Evolutionary conservation across 257 asterid genomes (phyloP).

Genomic region (Eucommia ulmoides): DNA sequence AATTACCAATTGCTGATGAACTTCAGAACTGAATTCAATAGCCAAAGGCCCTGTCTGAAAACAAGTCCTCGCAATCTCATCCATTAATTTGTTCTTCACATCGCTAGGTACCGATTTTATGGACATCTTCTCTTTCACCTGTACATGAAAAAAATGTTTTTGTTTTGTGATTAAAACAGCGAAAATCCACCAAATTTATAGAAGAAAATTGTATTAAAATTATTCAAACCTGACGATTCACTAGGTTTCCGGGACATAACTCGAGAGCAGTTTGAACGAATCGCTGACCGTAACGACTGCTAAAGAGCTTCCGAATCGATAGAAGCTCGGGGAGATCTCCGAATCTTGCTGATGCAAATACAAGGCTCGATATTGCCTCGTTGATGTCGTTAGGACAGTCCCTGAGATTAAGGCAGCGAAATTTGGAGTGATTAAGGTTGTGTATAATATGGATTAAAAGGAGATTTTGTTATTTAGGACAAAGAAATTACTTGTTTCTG

Average conservation of each 20-base stretch:
- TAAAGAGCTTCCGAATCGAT: constrained; percentile 43
- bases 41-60: constrained; percentile 33
- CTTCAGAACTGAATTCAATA: constrained; percentile 35
- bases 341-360: constrained; percentile 72
- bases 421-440: no score
- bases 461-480: no score
- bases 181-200: no score
- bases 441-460: no score
- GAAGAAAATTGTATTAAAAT: background rate
- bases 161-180: background rate
- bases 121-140: constrained; percentile 37
- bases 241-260: constrained; percentile 58
- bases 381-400: constrained; percentile 68
- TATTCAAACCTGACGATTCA: constrained; percentile 39
- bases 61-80: constrained; percentile 34
- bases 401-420: no score
- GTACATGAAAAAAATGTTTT: constrained; percentile 6
- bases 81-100: constrained; percentile 40
- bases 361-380: constrained; percentile 59
- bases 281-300: constrained; percentile 45
- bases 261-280: constrained; percentile 43
- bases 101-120: constrained; percentile 36
- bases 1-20: constrained; percentile 20
- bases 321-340: constrained; percentile 72
- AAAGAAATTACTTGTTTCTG: constrained; percentile 30